phyloP scores from a whole-genome alignment of 495 filamentous ascomycete genomes.

The Penicillium malachiteum region DNA sequence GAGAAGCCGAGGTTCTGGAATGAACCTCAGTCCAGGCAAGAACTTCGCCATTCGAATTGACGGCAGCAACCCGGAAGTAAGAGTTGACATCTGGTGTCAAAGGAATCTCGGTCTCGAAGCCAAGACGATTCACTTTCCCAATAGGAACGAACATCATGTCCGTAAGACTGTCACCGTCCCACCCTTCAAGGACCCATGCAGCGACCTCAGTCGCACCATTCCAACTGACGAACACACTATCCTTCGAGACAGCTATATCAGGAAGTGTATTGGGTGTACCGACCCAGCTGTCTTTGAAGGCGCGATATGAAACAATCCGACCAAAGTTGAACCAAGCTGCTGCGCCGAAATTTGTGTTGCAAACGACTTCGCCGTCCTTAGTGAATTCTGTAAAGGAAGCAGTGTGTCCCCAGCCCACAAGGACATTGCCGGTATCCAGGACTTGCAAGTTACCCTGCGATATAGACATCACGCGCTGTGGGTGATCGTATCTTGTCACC shows the following conservation, averaged over 20 bases:
- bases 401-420: constrained; percentile 59
- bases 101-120: constrained; percentile 24
- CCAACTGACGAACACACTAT: constrained; percentile 42
- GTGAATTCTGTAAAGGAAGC: constrained; percentile 57
- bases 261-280: constrained; percentile 32
- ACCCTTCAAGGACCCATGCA: constrained; percentile 34
- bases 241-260: constrained; percentile 22
- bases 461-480: constrained; percentile 38
- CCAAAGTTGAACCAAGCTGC: constrained; percentile 39
- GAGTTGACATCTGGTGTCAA: constrained; percentile 6
- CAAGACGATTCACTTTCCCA: constrained; percentile 14
- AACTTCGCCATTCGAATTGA: constrained; percentile 14
- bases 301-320: constrained; percentile 38
- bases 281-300: constrained; percentile 37
- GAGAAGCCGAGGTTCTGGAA: not conserved
- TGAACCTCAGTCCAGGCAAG: constrained; percentile 16
- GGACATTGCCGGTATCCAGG: constrained; percentile 49
- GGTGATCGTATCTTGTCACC: constrained; percentile 27
- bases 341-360: constrained; percentile 40
- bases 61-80: constrained; percentile 19
- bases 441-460: constrained; percentile 61
- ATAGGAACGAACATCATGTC: constrained; percentile 17
- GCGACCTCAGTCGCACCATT: constrained; percentile 48
- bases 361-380: constrained; percentile 47
- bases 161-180: constrained; percentile 19